Percentiles rank a stretch among this genome's conserved stretches.
phyloP scores from a whole-genome alignment of 2,329 filamentous ascomycete genomes.

The Pseudocercospora eumusae region DNA sequence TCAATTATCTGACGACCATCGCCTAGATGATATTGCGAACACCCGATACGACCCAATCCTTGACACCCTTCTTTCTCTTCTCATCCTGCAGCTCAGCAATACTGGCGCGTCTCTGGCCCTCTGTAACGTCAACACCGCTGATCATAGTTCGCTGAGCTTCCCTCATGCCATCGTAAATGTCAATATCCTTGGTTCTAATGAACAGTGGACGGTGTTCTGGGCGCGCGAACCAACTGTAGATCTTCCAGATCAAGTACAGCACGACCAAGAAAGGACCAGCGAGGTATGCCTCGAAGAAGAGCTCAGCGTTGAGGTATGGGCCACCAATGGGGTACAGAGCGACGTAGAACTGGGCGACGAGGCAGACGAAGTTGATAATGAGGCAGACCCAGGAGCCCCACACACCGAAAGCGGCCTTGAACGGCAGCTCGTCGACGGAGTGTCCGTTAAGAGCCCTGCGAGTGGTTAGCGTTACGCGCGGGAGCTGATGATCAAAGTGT shows the following conservation, averaged over 20 bases:
- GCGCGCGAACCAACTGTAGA: slow-evolving; percentile 32
- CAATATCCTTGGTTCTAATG: slow-evolving; percentile 39
- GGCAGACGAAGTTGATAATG: slow-evolving; percentile 43
- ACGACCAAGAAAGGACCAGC: slow-evolving; percentile 37
- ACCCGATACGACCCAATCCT: slow-evolving; percentile 14
- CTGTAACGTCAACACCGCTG: slow-evolving; percentile 33
- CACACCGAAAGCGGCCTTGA: slow-evolving; percentile 45
- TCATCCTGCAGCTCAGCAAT: slow-evolving; percentile 37
- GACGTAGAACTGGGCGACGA: slow-evolving; percentile 48
- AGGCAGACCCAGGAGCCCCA: slow-evolving; percentile 46
- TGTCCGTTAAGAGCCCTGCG: slow-evolving; percentile 57
- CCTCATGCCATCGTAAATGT: slow-evolving; percentile 44
- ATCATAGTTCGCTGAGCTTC: slow-evolving; percentile 32
- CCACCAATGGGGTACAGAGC: slow-evolving; percentile 33
- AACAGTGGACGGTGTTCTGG: slow-evolving; percentile 38
- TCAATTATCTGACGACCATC: neutral
- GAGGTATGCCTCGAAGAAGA: slow-evolving; percentile 38
- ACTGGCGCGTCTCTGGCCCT: slow-evolving; percentile 37
- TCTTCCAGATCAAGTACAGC: slow-evolving; percentile 37
- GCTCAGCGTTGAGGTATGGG: slow-evolving; percentile 22
- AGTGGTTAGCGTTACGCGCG: too few relatives aligned
- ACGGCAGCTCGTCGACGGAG: slow-evolving; percentile 48
- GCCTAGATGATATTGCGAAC: slow-evolving; percentile 14
- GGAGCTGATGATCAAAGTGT: too few relatives aligned
- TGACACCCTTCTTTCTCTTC: slow-evolving; percentile 33